Base-by-base conservation (phyloP, 345 rosid species). In the Atalantia buxifolia region DNA sequence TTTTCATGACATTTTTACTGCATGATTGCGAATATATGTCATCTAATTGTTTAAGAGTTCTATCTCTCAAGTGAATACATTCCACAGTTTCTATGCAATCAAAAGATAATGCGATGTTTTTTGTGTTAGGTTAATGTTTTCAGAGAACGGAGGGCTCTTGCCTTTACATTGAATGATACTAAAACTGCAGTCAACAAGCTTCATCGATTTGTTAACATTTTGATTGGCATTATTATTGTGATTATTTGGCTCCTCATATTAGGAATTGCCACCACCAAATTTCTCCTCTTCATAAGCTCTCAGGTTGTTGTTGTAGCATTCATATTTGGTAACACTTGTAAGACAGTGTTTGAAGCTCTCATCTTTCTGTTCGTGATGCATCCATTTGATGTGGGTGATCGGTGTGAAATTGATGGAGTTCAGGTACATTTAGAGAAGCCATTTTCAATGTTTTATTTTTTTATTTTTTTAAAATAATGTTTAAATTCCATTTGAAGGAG, bases 111-210 rank as follows among this genome's bases (percentile, higher is more conserved):
- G 35, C 16, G 28, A 74, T 22, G 14, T 27, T 12, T 64, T 27
- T 28, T 68, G 75, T 75, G 61, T 18, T 56, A 95, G 99, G 96
- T 93, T 30, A 89, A 90, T 87, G 99, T 93, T 24, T 95, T 91
- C 68, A 89, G 96, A 80, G 97, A 95, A 74, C 82, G 99, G 79
- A 93, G 91, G 82, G 99, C 99, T 4, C 91, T 95, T 31, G 88
- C 99, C 48, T 78, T 92, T 81, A 93, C 99, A 19, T 69, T 95
- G 83, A 90, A 93, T 61, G 99, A 95, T 72, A 95, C 98, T 2
- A 93, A 95, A 77, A 95, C 99, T 50, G 99, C 98, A 9, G 98
- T 95, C 76, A 92, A 95, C 84, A 88, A 83, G 78, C 98, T 95
- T 77, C 99, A 95, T 83, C 78, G 64, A 5, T 84, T 95, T 62